Evolutionary conservation across 2,329 filamentous ascomycete species (phyloP).

Genomic region (Monosporascus ibericus): DNA sequence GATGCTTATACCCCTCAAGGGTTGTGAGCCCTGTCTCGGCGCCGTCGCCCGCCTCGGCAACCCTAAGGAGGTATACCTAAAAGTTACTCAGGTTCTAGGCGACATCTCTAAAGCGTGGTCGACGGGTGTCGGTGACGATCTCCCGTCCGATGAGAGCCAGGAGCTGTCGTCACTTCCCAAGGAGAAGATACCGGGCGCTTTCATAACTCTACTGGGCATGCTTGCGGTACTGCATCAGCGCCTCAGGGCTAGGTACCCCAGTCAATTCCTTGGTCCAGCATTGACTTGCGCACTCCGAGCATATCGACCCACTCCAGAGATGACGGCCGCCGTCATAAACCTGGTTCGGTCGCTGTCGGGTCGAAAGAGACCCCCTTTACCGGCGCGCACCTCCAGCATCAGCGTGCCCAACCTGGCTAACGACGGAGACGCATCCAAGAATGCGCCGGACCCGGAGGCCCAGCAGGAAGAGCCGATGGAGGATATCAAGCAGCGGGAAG

Average conservation of each 20-base stretch:
- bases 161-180: slow-evolving; percentile 11
- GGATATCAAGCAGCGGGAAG: slow-evolving; percentile 51
- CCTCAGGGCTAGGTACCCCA: slow-evolving; percentile 72
- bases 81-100: slow-evolving; percentile 68
- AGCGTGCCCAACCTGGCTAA: slow-evolving; percentile 48
- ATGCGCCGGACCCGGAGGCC: slow-evolving; percentile 57
- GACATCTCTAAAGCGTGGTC: slow-evolving; percentile 41
- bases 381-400: slow-evolving; percentile 52
- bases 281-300: slow-evolving; percentile 64
- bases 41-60: slow-evolving; percentile 73
- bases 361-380: slow-evolving; percentile 57
- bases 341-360: slow-evolving; percentile 65
- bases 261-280: slow-evolving; percentile 71
- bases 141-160: slow-evolving; percentile 18
- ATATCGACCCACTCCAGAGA: slow-evolving; percentile 60
- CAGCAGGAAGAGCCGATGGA: slow-evolving; percentile 51
- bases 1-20: slow-evolving; percentile 62
- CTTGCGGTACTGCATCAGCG: slow-evolving; percentile 66
- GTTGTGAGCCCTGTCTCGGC: slow-evolving; percentile 64
- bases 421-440: slow-evolving; percentile 47
- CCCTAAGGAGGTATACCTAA: slow-evolving; percentile 74
- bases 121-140: slow-evolving; percentile 30
- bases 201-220: slow-evolving; percentile 65
- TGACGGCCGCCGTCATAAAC: slow-evolving; percentile 64
- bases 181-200: slow-evolving; percentile 38